Evolutionary conservation across 352 stramenopile species (phyloP).

Genomic region (Phytophthora quininea): DNA sequence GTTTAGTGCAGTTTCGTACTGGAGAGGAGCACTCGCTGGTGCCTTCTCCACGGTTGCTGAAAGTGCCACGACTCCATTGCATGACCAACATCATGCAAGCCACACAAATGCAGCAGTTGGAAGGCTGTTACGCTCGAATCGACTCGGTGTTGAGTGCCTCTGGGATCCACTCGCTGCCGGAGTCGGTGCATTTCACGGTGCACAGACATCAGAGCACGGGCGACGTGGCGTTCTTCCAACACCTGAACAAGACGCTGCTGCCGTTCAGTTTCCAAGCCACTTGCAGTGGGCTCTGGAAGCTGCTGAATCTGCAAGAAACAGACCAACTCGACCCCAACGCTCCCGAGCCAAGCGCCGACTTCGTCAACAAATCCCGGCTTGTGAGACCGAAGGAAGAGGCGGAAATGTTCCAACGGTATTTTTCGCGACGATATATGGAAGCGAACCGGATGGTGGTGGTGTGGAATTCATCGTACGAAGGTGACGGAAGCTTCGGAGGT

Average conservation of each 20-base stretch:
- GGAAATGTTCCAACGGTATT: constrained; percentile 16
- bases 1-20: neutral
- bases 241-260: constrained; percentile 21
- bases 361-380: constrained; percentile 34
- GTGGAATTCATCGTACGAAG: constrained; percentile 51
- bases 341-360: constrained; percentile 18
- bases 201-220: constrained; percentile 7
- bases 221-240: constrained; percentile 22
- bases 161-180: constrained; percentile 9
- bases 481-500: constrained; percentile 26
- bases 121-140: constrained; percentile 21
- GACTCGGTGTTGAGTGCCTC: constrained; percentile 19
- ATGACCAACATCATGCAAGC: constrained; percentile 12
- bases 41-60: neutral
- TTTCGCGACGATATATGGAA: constrained; percentile 48
- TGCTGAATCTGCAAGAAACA: constrained; percentile 7
- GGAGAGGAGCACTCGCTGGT: neutral
- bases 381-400: constrained; percentile 6
- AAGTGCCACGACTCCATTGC: neutral
- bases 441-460: constrained; percentile 48
- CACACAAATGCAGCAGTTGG: constrained; percentile 28
- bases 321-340: neutral
- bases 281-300: constrained; percentile 11
- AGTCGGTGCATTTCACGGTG: constrained; percentile 9
- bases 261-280: constrained; percentile 18